A percentile compares a stretch with the other conserved stretches of the same genome.
Conservation (phyloP, 2,329 filamentous ascomycete genomes). For the Onygenales sp. region DNA sequence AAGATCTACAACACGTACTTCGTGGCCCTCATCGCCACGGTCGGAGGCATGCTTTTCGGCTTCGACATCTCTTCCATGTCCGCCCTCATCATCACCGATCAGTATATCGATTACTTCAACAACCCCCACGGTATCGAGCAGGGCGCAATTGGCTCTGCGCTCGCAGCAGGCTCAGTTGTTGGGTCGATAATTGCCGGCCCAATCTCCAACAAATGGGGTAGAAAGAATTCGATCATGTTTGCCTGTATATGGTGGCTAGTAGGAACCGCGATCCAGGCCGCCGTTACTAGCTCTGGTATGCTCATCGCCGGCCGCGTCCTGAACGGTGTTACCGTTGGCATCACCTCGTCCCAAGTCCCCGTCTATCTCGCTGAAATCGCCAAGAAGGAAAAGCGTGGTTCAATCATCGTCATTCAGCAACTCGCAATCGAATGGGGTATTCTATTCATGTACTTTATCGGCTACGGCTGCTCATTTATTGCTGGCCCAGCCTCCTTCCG, state of each 20-base stretch:
- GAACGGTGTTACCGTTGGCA: conserved; percentile 24
- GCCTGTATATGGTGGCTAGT: conserved; percentile 42
- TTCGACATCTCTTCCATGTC: conserved; percentile 49
- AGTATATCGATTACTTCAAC: conserved; percentile 44
- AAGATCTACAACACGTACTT: conserved; percentile 48
- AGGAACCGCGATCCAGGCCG: conserved; percentile 34
- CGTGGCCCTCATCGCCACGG: conserved; percentile 42
- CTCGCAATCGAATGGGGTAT: conserved; percentile 35
- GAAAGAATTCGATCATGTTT: conserved; percentile 38
- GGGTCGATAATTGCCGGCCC: conserved; percentile 38
- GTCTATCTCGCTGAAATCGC: conserved; percentile 30
- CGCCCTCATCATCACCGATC: conserved; percentile 41
- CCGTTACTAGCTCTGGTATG: conserved; percentile 29
- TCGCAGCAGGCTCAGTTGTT: conserved; percentile 41
- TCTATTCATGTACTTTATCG: conserved; percentile 41
- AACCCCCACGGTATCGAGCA: conserved; percentile 40
- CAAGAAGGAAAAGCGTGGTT: conserved; percentile 24
- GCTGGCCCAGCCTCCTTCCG: conserved; percentile 33
- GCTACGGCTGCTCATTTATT: conserved; percentile 38
- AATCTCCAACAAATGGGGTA: conserved; percentile 40
- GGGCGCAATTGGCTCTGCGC: conserved; percentile 41
- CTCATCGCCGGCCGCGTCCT: conserved; percentile 22
- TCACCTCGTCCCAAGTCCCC: conserved; percentile 27
- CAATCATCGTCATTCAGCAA: conserved; percentile 25
- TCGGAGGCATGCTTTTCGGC: conserved; percentile 45